phyloP scores from a whole-genome alignment of 805 yeast species.

The Kazachstania africana region DNA sequence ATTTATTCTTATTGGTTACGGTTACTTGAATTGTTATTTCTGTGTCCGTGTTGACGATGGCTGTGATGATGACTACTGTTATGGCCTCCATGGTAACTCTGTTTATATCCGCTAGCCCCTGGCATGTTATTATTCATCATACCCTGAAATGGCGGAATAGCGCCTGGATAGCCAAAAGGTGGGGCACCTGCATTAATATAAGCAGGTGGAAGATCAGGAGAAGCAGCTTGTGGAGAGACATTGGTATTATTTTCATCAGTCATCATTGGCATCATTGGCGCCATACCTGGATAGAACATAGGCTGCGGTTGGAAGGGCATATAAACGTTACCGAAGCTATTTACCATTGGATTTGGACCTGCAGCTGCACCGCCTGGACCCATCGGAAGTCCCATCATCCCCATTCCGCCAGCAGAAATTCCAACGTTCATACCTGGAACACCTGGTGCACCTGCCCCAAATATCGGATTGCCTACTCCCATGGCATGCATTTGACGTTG shows the following conservation, averaged over 20 bases:
- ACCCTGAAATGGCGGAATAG: conserved; percentile 16
- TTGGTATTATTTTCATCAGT: conserved; percentile 8
- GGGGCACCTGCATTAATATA: conserved; percentile 14
- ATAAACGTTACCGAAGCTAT: conserved; percentile 20
- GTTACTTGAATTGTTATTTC: neutral
- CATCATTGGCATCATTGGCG: conserved; percentile 23
- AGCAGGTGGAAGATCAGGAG: conserved; percentile 20
- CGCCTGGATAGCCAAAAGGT: conserved; percentile 20
- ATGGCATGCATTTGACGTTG: conserved; percentile 23
- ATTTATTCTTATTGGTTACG: conserved; percentile 1
- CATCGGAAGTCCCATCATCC: conserved; percentile 24
- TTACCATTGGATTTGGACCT: conserved; percentile 19
- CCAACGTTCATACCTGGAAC: conserved; percentile 14
- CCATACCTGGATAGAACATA: conserved; percentile 24
- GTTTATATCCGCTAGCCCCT: conserved; percentile 11
- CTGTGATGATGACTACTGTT: conserved; percentile 4
- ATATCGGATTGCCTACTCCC: too few species aligned
- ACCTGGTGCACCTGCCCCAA: conserved; percentile 9
- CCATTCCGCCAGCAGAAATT: conserved; percentile 11
- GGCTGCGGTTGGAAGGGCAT: conserved; percentile 27
- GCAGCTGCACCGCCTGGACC: conserved; percentile 9
- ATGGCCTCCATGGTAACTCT: conserved; percentile 11
- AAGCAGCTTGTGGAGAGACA: conserved; percentile 17
- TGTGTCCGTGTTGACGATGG: neutral
- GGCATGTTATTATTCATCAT: conserved; percentile 10